These are phyloP conservation scores for Saccharum spontaneum DNA, from an alignment of 176 grass and related monocot species.

Conservation along the genomic window DNA sequence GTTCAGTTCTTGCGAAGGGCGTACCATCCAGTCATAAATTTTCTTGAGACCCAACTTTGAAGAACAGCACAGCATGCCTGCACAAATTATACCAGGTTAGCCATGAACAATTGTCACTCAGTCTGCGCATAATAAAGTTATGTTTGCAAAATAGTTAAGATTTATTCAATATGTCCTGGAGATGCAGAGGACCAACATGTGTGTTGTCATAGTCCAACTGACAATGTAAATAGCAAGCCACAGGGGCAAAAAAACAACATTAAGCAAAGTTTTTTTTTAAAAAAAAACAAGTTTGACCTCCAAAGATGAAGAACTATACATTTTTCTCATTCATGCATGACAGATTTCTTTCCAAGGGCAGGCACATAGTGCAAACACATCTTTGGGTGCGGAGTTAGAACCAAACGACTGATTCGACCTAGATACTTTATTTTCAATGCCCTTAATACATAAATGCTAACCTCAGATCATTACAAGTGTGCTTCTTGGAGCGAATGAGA, in stretches of 20 bases:
- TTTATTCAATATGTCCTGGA: neutral
- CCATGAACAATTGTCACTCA: neutral
- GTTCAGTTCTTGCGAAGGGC: conserved; percentile 15
- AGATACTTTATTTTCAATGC: neutral
- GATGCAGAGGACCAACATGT: neutral
- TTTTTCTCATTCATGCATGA: neutral
- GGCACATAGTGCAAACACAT: neutral
- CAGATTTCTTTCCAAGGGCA: neutral
- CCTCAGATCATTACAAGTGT: neutral
- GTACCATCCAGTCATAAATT: conserved; percentile 99
- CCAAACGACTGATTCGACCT: neutral
- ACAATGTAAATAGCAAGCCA: neutral
- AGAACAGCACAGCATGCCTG: conserved; percentile 98
- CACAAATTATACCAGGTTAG: conserved; percentile 32
- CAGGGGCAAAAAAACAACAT: neutral
- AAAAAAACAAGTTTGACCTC: neutral
- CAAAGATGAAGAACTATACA: neutral
- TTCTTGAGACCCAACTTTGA: conserved; percentile 99
- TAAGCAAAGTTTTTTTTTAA: neutral
- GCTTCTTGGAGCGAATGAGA: neutral
- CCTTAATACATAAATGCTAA: neutral
- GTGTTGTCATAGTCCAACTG: neutral
- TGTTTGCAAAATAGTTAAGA: neutral
- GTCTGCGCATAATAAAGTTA: neutral
- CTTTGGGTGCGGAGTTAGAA: neutral